Evolutionary conservation across 2,329 filamentous ascomycete species (phyloP), one percentile per base, ranked within the genome.

Genomic region (Septoria petroselini): DNA sequence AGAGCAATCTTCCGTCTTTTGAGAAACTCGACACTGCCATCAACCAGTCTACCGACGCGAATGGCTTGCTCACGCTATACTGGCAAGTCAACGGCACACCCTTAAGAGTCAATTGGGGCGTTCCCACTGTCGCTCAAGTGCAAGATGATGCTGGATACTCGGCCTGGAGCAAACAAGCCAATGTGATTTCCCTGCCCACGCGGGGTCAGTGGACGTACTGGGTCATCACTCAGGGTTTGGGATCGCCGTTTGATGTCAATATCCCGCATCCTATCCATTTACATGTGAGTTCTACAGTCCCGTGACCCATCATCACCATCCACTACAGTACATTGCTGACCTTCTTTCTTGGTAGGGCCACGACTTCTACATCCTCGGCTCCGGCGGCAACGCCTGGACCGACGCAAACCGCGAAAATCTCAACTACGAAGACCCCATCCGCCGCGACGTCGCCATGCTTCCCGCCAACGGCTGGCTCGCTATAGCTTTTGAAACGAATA

Each of bases 101-200:
- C 21, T 70, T 76, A 50, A 62, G 68, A 33, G 67, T 72, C 19
- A 59, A 69, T 41, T 76, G 73, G 73, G 58, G 68, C 15, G 62
- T 69, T 8, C 76, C 76, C 0, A 74, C 72, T 0, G 58, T 77
- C 6, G 61, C 71, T 48, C 73, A 73, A 12, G 65, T 74, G 6
- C 62, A 71, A 3, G 62, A 68, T 17, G 61, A 64, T 34, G 70
- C 72, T 56, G 70, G 66, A 14, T 68, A 58, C 58, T 72, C 70
- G 37, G 27, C 25, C 27, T 60, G 57, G 55, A 66, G 71, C 0
- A 47, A 41, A 1, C 58, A 57, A 6, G 65, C 68, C 50, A 73
- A 73, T 53, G 55, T 74, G 33, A 71, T 76, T 43, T 39, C 56
- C 11, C 48, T 62, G 2, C 49, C 55, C 7, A 46, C 48, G 2